A percentile compares a stretch with the other conserved stretches of the same genome.
These are phyloP conservation scores for Pilatotrama ljubarskyi DNA, from an alignment of 768 basidiomycete species.

Conservation along the genomic window DNA sequence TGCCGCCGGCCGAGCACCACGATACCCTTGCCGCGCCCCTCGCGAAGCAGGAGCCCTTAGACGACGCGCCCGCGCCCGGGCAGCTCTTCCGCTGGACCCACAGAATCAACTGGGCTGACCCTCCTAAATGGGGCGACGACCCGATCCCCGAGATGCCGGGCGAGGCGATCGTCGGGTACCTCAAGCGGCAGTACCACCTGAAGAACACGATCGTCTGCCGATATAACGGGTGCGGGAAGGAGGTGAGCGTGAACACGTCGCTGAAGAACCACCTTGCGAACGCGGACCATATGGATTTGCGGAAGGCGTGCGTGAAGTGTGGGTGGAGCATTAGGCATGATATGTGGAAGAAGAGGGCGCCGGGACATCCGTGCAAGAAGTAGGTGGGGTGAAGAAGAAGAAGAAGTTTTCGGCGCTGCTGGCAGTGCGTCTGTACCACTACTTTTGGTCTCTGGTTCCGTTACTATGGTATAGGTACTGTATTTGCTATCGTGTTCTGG, in stretches of 20 bases:
- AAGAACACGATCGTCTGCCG: background rate
- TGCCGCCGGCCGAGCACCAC: too few species aligned
- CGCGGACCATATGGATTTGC: background rate
- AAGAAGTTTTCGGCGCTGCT: too few species aligned
- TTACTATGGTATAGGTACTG: too few species aligned
- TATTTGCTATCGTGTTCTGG: too few species aligned
- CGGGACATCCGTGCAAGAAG: background rate
- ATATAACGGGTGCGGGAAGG: background rate
- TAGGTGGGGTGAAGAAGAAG: background rate
- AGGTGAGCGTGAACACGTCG: background rate
- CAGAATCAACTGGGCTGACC: background rate
- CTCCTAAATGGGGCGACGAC: background rate
- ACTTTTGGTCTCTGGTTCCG: too few species aligned
- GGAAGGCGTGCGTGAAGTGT: background rate
- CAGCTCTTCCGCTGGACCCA: background rate
- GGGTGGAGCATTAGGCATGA: background rate
- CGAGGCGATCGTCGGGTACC: background rate
- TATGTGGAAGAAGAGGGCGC: background rate
- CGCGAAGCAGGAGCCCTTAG: too few species aligned
- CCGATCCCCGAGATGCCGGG: background rate
- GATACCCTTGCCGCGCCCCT: too few species aligned
- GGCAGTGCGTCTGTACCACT: too few species aligned
- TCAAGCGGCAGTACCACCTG: background rate
- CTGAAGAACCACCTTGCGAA: background rate
- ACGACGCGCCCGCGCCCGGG: too few species aligned